Conservation (phyloP, 352 stramenopile species). For the Thalassiosira ordinaria region DNA sequence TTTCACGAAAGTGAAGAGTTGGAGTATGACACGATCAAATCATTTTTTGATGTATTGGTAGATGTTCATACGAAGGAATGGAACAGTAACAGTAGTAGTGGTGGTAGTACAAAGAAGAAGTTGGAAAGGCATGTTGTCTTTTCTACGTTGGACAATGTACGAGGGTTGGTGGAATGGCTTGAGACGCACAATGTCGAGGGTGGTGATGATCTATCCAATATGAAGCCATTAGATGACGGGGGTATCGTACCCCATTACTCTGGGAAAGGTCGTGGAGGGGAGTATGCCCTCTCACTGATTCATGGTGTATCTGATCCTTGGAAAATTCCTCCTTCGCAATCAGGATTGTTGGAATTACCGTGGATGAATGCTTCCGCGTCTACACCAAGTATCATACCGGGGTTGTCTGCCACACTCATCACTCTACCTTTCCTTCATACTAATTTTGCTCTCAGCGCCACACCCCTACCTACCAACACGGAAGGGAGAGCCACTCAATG, state of each 20-base stretch:
- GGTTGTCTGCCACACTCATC: slow-evolving; percentile 56
- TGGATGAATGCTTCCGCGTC: slow-evolving; percentile 9
- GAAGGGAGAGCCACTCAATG: slow-evolving; percentile 52
- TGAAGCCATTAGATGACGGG: slow-evolving; percentile 69
- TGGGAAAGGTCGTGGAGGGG: slow-evolving; percentile 64
- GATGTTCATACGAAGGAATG: slow-evolving; percentile 56
- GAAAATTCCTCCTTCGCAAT: neutral
- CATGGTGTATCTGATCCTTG: slow-evolving; percentile 34
- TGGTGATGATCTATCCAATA: slow-evolving; percentile 20
- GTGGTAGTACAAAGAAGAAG: neutral
- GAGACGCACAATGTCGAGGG: slow-evolving; percentile 22
- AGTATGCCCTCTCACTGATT: slow-evolving; percentile 52
- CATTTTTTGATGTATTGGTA: slow-evolving; percentile 58
- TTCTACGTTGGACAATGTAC: slow-evolving; percentile 65
- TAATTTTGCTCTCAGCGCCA: slow-evolving; percentile 64
- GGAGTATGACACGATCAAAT: slow-evolving; percentile 63
- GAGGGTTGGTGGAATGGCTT: slow-evolving; percentile 47
- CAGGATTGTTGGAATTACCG: neutral
- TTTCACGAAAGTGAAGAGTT: slow-evolving; percentile 52
- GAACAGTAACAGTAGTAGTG: too few species aligned
- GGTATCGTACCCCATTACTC: slow-evolving; percentile 68
- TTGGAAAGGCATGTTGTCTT: slow-evolving; percentile 62
- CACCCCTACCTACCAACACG: slow-evolving; percentile 52
- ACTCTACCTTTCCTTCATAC: slow-evolving; percentile 69
- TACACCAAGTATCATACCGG: slow-evolving; percentile 35